Percentiles rank a stretch among this genome's conserved stretches.
phyloP scores from a whole-genome alignment of 371 early-diverging fungal species.

The Mucor circinelloides region DNA sequence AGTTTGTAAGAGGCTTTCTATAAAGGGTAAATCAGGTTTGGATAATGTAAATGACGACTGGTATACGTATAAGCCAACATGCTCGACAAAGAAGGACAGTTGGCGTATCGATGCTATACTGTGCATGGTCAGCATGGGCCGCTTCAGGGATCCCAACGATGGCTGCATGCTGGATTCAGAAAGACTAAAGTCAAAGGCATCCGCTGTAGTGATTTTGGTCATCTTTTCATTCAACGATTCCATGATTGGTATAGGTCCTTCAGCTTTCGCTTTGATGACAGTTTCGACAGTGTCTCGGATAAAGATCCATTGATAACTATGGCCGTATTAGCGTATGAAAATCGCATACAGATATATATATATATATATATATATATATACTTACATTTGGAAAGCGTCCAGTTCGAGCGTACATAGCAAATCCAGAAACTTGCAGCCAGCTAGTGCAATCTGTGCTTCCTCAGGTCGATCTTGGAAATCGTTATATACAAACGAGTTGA shows the following conservation, averaged over 20 bases:
- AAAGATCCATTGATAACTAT: constrained; percentile 91
- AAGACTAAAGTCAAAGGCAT: constrained; percentile 17
- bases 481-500: constrained; percentile 53
- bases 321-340: neutral
- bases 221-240: constrained; percentile 59
- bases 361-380: too few relatives aligned
- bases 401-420: constrained; percentile 75
- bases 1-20: constrained; percentile 72
- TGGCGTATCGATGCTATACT: constrained; percentile 68
- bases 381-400: constrained; percentile 85
- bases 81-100: constrained; percentile 76
- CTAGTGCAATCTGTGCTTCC: constrained; percentile 75
- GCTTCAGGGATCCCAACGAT: constrained; percentile 52
- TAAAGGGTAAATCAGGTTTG: constrained; percentile 73
- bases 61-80: constrained; percentile 73
- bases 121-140: constrained; percentile 76
- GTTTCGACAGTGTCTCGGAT: constrained; percentile 81
- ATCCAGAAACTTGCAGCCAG: constrained; percentile 90
- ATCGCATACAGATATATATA: too few relatives aligned
- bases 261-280: constrained; percentile 41
- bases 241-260: constrained; percentile 55
- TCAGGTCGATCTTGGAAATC: constrained; percentile 60
- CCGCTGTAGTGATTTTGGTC: constrained; percentile 12
- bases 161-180: constrained; percentile 28
- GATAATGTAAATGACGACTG: constrained; percentile 71